Percentiles rank a stretch among this genome's conserved stretches.
phyloP scores from a whole-genome alignment of 768 basidiomycete genomes.

The Pleurotus djamor region DNA sequence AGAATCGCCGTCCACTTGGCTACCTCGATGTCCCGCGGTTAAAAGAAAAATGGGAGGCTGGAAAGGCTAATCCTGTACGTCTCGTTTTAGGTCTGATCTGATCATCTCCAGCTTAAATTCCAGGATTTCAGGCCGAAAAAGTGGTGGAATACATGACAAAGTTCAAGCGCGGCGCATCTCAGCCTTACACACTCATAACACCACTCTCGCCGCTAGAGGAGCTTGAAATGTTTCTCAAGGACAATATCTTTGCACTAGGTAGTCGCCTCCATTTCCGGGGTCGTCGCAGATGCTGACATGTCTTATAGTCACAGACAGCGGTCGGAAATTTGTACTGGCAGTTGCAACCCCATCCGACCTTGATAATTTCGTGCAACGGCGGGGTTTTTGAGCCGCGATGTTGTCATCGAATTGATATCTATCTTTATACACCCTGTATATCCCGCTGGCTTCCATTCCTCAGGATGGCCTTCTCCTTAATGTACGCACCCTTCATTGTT shows the following conservation, averaged over 20 bases:
- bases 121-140: constrained; percentile 55
- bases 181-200: constrained; percentile 79
- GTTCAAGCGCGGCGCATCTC: constrained; percentile 62
- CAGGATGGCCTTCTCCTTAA: too few species aligned
- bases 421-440: too few species aligned
- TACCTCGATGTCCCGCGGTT: constrained; percentile 78
- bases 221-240: constrained; percentile 74
- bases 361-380: constrained; percentile 35
- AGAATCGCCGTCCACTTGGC: constrained; percentile 71
- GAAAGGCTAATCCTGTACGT: constrained; percentile 67
- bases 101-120: not conserved
- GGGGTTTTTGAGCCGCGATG: not conserved
- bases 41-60: constrained; percentile 78
- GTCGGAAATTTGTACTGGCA: constrained; percentile 80
- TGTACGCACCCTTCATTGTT: too few species aligned
- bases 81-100: not conserved
- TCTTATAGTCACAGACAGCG: constrained; percentile 72
- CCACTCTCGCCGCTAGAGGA: constrained; percentile 77
- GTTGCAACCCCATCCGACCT: constrained; percentile 79
- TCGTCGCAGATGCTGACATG: not conserved
- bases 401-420: too few species aligned
- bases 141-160: constrained; percentile 69
- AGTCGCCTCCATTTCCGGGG: not conserved
- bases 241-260: constrained; percentile 80
- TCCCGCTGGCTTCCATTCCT: too few species aligned